Conservation (phyloP, 208 protist species). For the Acanthamoeba polyphaga region DNA sequence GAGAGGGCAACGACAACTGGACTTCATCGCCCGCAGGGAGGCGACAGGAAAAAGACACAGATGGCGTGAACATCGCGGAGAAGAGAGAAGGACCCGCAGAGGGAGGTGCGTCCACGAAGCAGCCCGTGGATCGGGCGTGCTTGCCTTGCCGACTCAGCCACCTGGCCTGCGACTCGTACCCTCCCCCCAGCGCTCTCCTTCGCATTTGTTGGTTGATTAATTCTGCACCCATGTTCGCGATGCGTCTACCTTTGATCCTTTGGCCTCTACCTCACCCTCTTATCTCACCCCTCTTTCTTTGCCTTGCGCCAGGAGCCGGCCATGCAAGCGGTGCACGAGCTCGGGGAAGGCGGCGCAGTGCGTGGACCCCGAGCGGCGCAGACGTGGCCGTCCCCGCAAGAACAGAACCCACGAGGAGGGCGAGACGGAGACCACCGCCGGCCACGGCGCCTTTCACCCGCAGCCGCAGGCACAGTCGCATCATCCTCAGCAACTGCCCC, state of each 20-base stretch:
- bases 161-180: slow-evolving; percentile 50
- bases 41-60: not conserved
- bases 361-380: slow-evolving; percentile 4
- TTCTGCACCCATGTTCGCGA: not conserved
- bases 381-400: slow-evolving; percentile 23
- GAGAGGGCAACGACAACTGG: no score
- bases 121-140: slow-evolving; percentile 1
- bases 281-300: not conserved
- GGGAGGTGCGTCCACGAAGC: not conserved
- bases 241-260: no score
- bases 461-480: not conserved
- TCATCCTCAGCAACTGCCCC: not conserved
- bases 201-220: not conserved
- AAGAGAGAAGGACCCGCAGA: not conserved
- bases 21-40: no score
- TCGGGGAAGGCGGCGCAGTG: not conserved
- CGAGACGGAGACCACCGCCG: not conserved
- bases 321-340: not conserved
- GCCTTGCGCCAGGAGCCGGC: not conserved
- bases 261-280: no score
- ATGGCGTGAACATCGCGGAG: not conserved
- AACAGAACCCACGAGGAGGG: not conserved
- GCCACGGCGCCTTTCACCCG: not conserved
- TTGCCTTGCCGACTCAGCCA: slow-evolving; percentile 22
- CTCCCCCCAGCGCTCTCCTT: not conserved